Conservation (phyloP, 1,284 basidiomycete species). For the Mycosarcoma mackinlayi region DNA sequence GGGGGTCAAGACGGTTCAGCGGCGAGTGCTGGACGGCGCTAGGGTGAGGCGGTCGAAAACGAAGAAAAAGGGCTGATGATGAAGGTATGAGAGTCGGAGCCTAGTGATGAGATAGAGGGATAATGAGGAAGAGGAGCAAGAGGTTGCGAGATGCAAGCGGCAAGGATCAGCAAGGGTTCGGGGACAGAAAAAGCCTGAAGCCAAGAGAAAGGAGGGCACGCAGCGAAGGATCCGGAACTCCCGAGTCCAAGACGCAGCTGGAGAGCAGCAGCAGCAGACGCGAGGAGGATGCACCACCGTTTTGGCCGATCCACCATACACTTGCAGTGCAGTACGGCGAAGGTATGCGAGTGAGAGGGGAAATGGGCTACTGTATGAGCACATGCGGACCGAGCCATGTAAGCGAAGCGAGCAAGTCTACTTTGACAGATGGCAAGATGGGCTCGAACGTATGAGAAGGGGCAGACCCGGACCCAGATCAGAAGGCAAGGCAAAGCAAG, state of each 20-base stretch:
- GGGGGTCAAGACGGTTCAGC: slow-evolving; percentile 9
- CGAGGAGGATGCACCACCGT: neutral
- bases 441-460: slow-evolving; percentile 1
- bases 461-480: slow-evolving; percentile 4
- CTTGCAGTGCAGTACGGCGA: too few species aligned
- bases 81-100: slow-evolving; percentile 1
- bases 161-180: neutral
- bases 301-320: too few species aligned
- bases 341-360: too few species aligned
- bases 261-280: neutral
- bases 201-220: neutral
- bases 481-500: neutral
- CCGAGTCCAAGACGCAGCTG: slow-evolving; percentile 13
- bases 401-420: slow-evolving; percentile 17
- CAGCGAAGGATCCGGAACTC: slow-evolving; percentile 34
- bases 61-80: slow-evolving; percentile 3
- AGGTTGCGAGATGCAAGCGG: neutral
- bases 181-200: neutral
- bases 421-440: neutral
- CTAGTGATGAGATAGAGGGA: neutral
- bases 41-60: neutral
- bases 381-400: slow-evolving; percentile 33
- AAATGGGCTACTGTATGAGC: neutral
- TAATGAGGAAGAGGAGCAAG: neutral
- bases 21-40: neutral